Base-by-base conservation (phyloP, 2,329 filamentous ascomycete species). In the Metarhizium album region DNA sequence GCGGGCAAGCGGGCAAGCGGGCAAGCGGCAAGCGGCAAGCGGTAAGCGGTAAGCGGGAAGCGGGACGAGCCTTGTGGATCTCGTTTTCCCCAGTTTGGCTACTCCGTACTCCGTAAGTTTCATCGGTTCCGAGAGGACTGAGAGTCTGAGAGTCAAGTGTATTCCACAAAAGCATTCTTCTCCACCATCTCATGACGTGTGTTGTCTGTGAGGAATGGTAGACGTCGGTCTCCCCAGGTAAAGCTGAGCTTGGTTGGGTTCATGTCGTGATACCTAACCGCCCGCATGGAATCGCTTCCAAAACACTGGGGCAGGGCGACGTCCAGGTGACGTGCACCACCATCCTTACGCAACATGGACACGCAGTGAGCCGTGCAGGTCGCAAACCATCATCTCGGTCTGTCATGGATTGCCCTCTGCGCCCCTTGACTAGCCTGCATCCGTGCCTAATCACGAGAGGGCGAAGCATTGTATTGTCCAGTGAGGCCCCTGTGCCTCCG, bases 211-310 rank as follows among this genome's bases (percentile, higher is more conserved):
- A 43, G 22, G 22, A 22, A 29, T 16, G 33, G 33, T 14, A 35
- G 14, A 16, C 33, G 11, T 5, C 20, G 37, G 3, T 40, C 16
- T 20, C 18, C 7, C 24, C 16, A n/a, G 14, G 24, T 20, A 38
- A n/a, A 20, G 7, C 24, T 47, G n/a, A 24, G 27, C 9, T 45
- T 48, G 38, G 16, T 45, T 48, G 38, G 45, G 49, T 51, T 51
- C 49, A 51, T 51, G 49, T n/a, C 49, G 49, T 51, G 45, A 47
- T 47, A 51, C 49, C 49, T 24, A 47, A 47, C 37, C 49, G 13
- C n/a, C 33, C 31, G n/a, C 45, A 47, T 47, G n/a, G 27, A 33
- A 38, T 33, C 13, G 33, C 9, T 8, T 35, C 43, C 43, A 18
- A 33, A 33, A 27, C 16, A n/a, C 16, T 46, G 43, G 40, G 13